phyloP scores from a whole-genome alignment of 2,329 filamentous ascomycete genomes.

The Venturia asperata region DNA sequence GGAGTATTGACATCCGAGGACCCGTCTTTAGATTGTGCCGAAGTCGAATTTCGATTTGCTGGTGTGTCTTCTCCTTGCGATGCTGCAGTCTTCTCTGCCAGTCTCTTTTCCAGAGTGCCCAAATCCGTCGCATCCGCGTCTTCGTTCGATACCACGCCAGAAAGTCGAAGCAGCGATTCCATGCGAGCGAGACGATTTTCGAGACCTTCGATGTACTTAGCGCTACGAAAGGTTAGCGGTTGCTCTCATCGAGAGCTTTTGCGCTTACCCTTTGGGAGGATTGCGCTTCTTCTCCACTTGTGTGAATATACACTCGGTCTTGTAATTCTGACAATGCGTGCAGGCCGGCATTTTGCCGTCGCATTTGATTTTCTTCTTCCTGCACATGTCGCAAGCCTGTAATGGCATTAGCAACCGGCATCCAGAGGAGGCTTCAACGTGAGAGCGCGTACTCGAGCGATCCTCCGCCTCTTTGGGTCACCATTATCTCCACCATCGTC shows the following conservation, averaged over 20 bases:
- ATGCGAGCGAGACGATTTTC: constrained; percentile 93
- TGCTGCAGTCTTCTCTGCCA: constrained; percentile 42
- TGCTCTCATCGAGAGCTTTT: constrained; percentile 25
- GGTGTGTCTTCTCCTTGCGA: constrained; percentile 21
- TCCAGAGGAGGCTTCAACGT: constrained; percentile 23
- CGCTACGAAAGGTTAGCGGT: constrained; percentile 44
- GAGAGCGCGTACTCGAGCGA: constrained; percentile 62
- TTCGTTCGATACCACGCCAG: constrained; percentile 77
- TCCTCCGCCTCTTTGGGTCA: constrained; percentile 82
- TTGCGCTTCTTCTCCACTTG: constrained; percentile 98
- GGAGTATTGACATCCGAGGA: constrained; percentile 4
- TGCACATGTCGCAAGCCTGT: constrained; percentile 91
- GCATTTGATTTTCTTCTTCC: constrained; percentile 95
- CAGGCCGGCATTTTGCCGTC: constrained; percentile 93
- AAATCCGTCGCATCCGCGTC: constrained; percentile 81
- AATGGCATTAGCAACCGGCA: constrained; percentile 22
- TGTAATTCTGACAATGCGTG: constrained; percentile 95
- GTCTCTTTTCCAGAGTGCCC: constrained; percentile 74
- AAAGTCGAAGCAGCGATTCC: constrained; percentile 83
- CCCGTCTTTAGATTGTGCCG: constrained; percentile 8
- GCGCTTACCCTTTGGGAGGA: constrained; percentile 79
- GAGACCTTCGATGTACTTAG: constrained; percentile 95
- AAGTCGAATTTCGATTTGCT: constrained; percentile 12
- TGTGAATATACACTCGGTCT: constrained; percentile 94
- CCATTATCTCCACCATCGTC: constrained; percentile 49